phyloP scores from a whole-genome alignment of 345 rosid genomes.

The Corymbia maculata region DNA sequence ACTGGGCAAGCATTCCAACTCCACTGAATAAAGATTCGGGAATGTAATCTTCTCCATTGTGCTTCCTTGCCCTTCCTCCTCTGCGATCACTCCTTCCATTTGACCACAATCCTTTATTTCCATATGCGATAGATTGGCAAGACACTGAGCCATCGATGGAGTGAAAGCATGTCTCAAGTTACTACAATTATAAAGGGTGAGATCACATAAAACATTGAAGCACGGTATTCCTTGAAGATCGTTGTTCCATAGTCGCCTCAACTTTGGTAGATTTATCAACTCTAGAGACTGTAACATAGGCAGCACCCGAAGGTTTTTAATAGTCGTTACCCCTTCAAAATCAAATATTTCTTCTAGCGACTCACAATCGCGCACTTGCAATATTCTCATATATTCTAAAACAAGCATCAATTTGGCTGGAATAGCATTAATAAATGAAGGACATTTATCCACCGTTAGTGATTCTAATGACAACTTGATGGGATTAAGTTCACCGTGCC shows the following conservation, averaged over 20 bases:
- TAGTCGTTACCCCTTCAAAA: not conserved
- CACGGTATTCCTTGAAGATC: not conserved
- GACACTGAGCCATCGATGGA: too few relatives aligned
- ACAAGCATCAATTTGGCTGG: not conserved
- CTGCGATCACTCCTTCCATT: too few relatives aligned
- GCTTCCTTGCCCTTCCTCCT: too few relatives aligned
- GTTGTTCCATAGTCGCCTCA: not conserved
- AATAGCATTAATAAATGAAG: not conserved
- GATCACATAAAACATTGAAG: not conserved
- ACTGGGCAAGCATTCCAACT: too few relatives aligned
- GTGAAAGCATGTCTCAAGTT: too few relatives aligned
- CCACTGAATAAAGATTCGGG: too few relatives aligned
- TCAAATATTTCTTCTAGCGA: not conserved
- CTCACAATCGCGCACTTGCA: not conserved
- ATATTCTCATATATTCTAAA: not conserved
- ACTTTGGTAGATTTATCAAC: not conserved
- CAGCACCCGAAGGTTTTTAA: not conserved
- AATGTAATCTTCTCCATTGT: too few relatives aligned
- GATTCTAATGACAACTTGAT: not conserved
- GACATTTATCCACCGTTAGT: not conserved
- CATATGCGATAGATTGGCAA: too few relatives aligned
- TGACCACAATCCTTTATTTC: too few relatives aligned
- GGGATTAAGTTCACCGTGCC: not conserved
- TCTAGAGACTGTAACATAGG: rapidly evolving
- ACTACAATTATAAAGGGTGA: too few relatives aligned